These are phyloP conservation scores for Cantharellus anzutake DNA, from an alignment of 768 basidiomycete species.

Conservation along the genomic window DNA sequence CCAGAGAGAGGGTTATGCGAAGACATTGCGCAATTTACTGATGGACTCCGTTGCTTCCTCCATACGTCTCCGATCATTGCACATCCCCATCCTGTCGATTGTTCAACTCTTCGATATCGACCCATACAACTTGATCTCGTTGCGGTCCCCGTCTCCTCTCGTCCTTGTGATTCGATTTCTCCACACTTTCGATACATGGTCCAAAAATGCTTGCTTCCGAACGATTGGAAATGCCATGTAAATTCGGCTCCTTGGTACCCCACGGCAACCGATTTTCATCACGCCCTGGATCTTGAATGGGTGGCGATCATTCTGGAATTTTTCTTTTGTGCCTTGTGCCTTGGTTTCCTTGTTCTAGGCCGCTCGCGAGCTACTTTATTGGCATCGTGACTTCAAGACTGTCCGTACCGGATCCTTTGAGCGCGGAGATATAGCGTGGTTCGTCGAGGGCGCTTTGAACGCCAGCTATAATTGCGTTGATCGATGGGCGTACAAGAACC, in stretches of 20 bases:
- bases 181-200: too few species aligned
- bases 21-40: too few species aligned
- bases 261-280: neutral
- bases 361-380: conserved; percentile 60
- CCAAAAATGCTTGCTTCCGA: neutral
- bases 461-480: conserved; percentile 97
- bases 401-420: conserved; percentile 70
- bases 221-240: neutral
- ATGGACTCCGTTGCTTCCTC: too few species aligned
- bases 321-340: neutral
- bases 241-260: neutral
- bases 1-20: neutral
- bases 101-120: too few species aligned
- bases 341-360: conserved; percentile 15
- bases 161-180: too few species aligned
- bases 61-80: too few species aligned
- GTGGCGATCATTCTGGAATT: neutral
- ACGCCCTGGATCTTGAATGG: neutral
- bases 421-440: conserved; percentile 84
- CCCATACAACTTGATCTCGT: too few species aligned
- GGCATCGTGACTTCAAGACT: conserved; percentile 79
- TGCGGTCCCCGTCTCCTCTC: too few species aligned
- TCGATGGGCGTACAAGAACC: conserved; percentile 82
- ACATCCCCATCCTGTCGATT: too few species aligned
- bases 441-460: conserved; percentile 85